Percentiles rank a stretch among this genome's conserved stretches.
Conservation (phyloP, 2,329 filamentous ascomycete genomes). For the Penicillium sp. region DNA sequence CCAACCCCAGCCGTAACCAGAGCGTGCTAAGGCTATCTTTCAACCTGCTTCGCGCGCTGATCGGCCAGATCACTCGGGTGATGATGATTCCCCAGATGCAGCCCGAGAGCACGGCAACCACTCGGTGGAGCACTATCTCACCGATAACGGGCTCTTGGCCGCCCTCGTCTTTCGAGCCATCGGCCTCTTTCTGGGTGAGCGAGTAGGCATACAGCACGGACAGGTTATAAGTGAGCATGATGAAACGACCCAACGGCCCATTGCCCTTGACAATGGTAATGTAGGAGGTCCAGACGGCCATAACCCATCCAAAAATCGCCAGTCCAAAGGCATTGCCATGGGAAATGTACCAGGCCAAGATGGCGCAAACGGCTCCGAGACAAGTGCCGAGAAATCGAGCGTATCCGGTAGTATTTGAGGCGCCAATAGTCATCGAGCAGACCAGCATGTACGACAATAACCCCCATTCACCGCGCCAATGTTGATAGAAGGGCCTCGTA, state of each 20-base stretch:
- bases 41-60: constrained; percentile 83
- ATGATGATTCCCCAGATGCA: constrained; percentile 91
- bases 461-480: constrained; percentile 96
- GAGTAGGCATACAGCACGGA: constrained; percentile 94
- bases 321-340: constrained; percentile 73
- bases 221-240: constrained; percentile 93
- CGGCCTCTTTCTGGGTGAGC: constrained; percentile 74
- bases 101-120: constrained; percentile 81
- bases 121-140: constrained; percentile 84
- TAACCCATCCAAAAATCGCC: constrained; percentile 78
- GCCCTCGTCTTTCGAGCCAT: constrained; percentile 77
- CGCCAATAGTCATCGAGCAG: constrained; percentile 95
- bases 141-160: constrained; percentile 80
- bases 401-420: constrained; percentile 88
- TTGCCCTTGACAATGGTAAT: constrained; percentile 83
- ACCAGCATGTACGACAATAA: constrained; percentile 97
- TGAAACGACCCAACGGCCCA: constrained; percentile 88
- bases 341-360: constrained; percentile 76
- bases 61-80: constrained; percentile 89
- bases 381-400: constrained; percentile 85
- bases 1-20: constrained; percentile 90
- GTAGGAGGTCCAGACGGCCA: constrained; percentile 83
- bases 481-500: constrained; percentile 77
- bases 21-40: constrained; percentile 87
- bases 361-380: constrained; percentile 74